phyloP scores from a whole-genome alignment of 129 eudicot genomes.

The Centella asiatica region DNA sequence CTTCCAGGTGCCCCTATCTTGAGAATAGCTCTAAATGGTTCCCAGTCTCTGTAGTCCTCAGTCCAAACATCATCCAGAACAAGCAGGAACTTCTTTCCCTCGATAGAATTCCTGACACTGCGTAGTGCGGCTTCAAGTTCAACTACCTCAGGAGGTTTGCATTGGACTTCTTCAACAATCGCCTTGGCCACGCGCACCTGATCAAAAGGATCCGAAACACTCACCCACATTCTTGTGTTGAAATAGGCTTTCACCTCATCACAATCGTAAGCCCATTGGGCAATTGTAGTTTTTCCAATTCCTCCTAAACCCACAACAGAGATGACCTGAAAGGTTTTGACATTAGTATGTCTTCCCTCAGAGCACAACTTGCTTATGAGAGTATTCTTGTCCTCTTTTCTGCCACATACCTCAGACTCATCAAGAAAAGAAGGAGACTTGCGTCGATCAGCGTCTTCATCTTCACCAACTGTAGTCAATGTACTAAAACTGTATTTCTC shows the following conservation, averaged over 20 bases:
- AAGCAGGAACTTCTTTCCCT: constrained; percentile 29
- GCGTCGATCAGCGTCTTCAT: background rate
- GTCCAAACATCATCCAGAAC: constrained; percentile 70
- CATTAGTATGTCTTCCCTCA: background rate
- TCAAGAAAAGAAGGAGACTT: constrained; percentile 27
- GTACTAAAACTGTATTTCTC: constrained; percentile 13
- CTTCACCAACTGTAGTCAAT: background rate
- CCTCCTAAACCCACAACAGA: constrained; percentile 66
- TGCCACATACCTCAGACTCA: constrained; percentile 29
- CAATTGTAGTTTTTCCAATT: constrained; percentile 63
- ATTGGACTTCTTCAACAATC: constrained; percentile 25
- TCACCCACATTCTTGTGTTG: constrained; percentile 39
- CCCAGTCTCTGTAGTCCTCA: constrained; percentile 34
- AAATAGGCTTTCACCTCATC: constrained; percentile 24
- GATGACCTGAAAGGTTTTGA: constrained; percentile 17
- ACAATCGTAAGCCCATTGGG: constrained; percentile 27
- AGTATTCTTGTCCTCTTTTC: constrained; percentile 34
- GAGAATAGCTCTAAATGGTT: constrained; percentile 24
- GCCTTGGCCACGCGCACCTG: constrained; percentile 36
- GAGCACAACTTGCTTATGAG: constrained; percentile 30
- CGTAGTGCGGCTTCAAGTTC: constrained; percentile 30
- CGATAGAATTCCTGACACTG: constrained; percentile 14
- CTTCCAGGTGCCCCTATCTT: constrained; percentile 40
- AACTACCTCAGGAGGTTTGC: constrained; percentile 22
- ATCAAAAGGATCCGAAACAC: constrained; percentile 49